A percentile compares a stretch with the other conserved stretches of the same genome.
These are phyloP conservation scores for Zygosaccharomyces bisporus DNA, from an alignment of 805 yeast genomes.

Conservation along the genomic window DNA sequence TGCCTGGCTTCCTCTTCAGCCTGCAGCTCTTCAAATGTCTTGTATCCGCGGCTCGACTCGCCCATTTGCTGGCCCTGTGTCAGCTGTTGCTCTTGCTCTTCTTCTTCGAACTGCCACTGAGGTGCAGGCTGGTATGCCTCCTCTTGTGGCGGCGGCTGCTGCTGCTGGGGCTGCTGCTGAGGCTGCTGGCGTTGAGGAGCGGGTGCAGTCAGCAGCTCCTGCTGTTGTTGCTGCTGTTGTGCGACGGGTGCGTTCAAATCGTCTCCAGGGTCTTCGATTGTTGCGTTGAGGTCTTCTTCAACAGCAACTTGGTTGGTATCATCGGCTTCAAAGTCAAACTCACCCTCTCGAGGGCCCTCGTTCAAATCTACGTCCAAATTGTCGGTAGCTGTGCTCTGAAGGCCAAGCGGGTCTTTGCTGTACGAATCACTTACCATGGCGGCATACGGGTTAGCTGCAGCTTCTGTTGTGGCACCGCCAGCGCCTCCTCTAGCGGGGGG, in stretches of 20 bases:
- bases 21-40: constrained; percentile 36
- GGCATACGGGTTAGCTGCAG: constrained; percentile 13
- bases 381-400: constrained; percentile 3
- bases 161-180: constrained; percentile 20
- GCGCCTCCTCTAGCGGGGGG: background rate
- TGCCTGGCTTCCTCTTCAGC: constrained; percentile 38
- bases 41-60: constrained; percentile 46
- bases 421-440: constrained; percentile 3
- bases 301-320: constrained; percentile 17
- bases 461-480: background rate
- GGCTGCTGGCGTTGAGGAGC: constrained; percentile 9
- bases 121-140: constrained; percentile 13
- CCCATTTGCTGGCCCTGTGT: constrained; percentile 51
- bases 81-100: constrained; percentile 12
- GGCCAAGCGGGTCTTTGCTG: constrained; percentile 2
- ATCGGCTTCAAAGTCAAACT: constrained; percentile 27
- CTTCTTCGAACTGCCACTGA: constrained; percentile 28
- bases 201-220: constrained; percentile 25
- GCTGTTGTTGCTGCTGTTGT: constrained; percentile 24
- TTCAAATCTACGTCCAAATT: constrained; percentile 12
- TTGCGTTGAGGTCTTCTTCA: constrained; percentile 35
- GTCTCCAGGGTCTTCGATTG: constrained; percentile 22
- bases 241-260: constrained; percentile 32
- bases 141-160: constrained; percentile 25
- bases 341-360: constrained; percentile 15